Base-by-base conservation (phyloP, 2,329 filamentous ascomycete species). In the Penicillium palitans region DNA sequence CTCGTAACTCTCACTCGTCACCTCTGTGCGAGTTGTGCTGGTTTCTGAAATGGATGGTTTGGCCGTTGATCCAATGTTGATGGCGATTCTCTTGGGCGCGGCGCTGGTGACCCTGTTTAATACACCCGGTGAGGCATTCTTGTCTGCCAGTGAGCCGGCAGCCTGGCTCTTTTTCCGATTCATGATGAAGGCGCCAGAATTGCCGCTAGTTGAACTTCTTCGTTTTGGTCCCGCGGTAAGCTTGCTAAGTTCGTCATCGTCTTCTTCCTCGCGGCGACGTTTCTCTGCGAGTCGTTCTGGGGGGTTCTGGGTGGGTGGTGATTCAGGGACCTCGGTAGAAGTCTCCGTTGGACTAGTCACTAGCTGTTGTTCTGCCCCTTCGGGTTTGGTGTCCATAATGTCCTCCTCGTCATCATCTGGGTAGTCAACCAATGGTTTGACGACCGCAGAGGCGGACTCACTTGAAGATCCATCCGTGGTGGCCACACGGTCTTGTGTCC, bases 241-340 rank as follows among this genome's bases (percentile, higher is more conserved):
- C 76, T 95, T 96, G 55, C 87, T 87, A n/a, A 98, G 78, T 69
- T 93, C 91, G 64, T 97, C 93, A 56, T 96, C 93, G 46, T 97
- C 93, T 61, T 97, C 93, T 71, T 96, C 93, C 67, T 82, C 79
- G 44, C 95, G 86, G 48, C 93, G 85, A 48, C 93, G 88, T 76
- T 98, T 98, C 73, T 96, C 91, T 0, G 91, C 89, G 19, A 96
- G 77, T 54, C 91, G 84, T 74, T 96, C 91, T 0, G 88, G 88
- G 15, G 63, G 29, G 17, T 5, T 67, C 48, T 72, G 72, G 13
- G 62, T 58, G 6, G 60, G 54, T 35, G 65, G 53, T 19, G 68
- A 70, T n/a, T 65, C 55, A 17, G 70, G 61, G 3, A 61, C 44
- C 27, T 71, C 69, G 42, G 73, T 67, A 37, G 70, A 58, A 49